Percentiles rank a stretch among this genome's conserved stretches.
These are phyloP conservation scores for Inosperma sp. DNA, from an alignment of 768 basidiomycete species.

Conservation along the genomic window DNA sequence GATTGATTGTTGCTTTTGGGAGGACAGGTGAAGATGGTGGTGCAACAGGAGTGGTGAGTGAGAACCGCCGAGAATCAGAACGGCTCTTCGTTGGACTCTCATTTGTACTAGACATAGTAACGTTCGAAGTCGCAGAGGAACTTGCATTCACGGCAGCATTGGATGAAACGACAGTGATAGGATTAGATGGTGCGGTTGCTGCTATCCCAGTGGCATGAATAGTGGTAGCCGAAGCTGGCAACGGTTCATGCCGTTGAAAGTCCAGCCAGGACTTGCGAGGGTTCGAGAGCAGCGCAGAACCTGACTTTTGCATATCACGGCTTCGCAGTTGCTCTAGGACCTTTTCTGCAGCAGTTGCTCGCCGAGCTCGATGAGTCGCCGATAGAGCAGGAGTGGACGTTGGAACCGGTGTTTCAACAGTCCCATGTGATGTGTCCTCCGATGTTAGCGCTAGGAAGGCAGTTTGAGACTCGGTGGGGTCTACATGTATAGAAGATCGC, in stretches of 20 bases:
- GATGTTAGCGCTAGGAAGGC: slow-evolving; percentile 15
- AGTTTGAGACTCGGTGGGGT: slow-evolving; percentile 17
- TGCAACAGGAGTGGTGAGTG: slow-evolving; percentile 32
- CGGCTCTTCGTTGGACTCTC: slow-evolving; percentile 25
- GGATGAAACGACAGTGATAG: background rate
- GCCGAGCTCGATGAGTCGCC: slow-evolving; percentile 40
- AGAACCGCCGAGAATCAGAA: slow-evolving; percentile 38
- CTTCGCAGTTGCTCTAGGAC: slow-evolving; percentile 61
- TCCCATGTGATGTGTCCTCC: slow-evolving; percentile 15
- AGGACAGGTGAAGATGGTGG: slow-evolving; percentile 41
- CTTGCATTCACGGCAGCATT: slow-evolving; percentile 4
- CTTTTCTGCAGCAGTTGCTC: slow-evolving; percentile 64
- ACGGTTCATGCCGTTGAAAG: slow-evolving; percentile 34
- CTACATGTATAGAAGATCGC: slow-evolving; percentile 17
- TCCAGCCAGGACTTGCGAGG: slow-evolving; percentile 45
- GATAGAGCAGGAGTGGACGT: slow-evolving; percentile 24
- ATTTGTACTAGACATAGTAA: slow-evolving; percentile 12
- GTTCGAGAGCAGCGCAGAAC: slow-evolving; percentile 27
- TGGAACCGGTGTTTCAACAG: slow-evolving; percentile 14
- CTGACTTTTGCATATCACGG: slow-evolving; percentile 49
- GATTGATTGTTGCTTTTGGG: slow-evolving; percentile 31
- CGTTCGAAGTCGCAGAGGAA: slow-evolving; percentile 7
- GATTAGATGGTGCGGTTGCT: no score
- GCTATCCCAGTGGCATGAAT: slow-evolving; percentile 12
- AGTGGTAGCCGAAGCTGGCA: slow-evolving; percentile 9